phyloP scores from a whole-genome alignment of 2,329 filamentous ascomycete species.

The Pseudocercospora pini-densiflorae region DNA sequence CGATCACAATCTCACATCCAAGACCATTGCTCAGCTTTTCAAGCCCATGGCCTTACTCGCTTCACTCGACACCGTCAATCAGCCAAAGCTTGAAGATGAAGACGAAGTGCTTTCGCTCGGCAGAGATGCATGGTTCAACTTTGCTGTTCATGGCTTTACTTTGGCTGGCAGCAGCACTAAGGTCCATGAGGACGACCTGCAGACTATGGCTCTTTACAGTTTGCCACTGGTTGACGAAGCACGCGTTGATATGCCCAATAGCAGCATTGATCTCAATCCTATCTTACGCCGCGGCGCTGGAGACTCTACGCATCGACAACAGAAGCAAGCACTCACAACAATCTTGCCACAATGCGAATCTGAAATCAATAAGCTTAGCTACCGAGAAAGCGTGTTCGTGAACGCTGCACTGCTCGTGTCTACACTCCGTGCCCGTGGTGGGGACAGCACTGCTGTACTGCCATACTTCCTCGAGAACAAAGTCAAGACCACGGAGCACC shows the following conservation, averaged over 20 bases:
- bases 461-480: conserved; percentile 96
- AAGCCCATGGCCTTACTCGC: conserved; percentile 87
- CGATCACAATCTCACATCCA: conserved; percentile 74
- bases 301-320: conserved; percentile 74
- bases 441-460: conserved; percentile 87
- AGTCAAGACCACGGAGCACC: conserved; percentile 61
- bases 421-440: conserved; percentile 80
- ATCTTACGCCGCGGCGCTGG: conserved; percentile 86
- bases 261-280: conserved; percentile 95
- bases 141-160: conserved; percentile 90
- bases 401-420: conserved; percentile 91
- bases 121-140: conserved; percentile 97
- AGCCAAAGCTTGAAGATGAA: conserved; percentile 54
- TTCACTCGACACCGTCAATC: conserved; percentile 59
- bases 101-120: conserved; percentile 60
- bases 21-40: conserved; percentile 85
- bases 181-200: conserved; percentile 75
- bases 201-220: conserved; percentile 83
- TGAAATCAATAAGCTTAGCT: conserved; percentile 81
- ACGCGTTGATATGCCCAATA: conserved; percentile 86
- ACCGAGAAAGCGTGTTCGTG: conserved; percentile 89
- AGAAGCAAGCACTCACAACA: conserved; percentile 77
- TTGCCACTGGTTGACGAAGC: conserved; percentile 86
- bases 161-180: conserved; percentile 73
- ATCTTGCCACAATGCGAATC: conserved; percentile 76